Evolutionary conservation across 208 protist species (phyloP).

Genomic region (Crithidia brevicula): DNA sequence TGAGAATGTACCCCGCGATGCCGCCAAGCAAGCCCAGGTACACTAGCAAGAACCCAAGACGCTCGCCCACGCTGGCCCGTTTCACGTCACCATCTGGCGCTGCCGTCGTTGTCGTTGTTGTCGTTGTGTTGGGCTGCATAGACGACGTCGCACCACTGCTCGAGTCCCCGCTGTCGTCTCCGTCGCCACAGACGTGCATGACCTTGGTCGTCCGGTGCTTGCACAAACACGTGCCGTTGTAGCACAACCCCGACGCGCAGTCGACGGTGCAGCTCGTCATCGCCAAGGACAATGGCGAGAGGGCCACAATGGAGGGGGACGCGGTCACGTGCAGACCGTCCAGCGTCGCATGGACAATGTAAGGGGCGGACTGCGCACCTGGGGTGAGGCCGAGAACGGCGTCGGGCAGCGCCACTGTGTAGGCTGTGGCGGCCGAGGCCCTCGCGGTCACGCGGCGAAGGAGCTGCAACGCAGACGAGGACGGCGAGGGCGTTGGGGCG

Average conservation of each 20-base stretch:
- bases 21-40: slow-evolving; percentile 44
- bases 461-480: slow-evolving; percentile 5
- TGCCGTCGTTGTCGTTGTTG: background rate
- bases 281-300: slow-evolving; percentile 59
- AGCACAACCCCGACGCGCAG: slow-evolving; percentile 58
- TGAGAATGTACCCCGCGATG: slow-evolving; percentile 39
- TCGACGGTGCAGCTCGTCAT: slow-evolving; percentile 48
- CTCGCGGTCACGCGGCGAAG: slow-evolving; percentile 25
- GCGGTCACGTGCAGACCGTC: slow-evolving; percentile 45
- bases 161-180: slow-evolving; percentile 10
- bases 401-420: slow-evolving; percentile 30
- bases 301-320: slow-evolving; percentile 37
- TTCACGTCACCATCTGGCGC: slow-evolving; percentile 2
- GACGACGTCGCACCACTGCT: slow-evolving; percentile 35
- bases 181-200: slow-evolving; percentile 17
- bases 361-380: background rate
- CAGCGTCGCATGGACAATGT: slow-evolving; percentile 35
- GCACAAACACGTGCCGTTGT: slow-evolving; percentile 38
- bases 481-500: background rate
- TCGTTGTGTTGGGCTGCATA: slow-evolving; percentile 20
- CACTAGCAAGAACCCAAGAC: slow-evolving; percentile 31
- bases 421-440: slow-evolving; percentile 17
- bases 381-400: slow-evolving; percentile 11
- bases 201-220: slow-evolving; percentile 29
- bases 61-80: slow-evolving; percentile 20